These are phyloP conservation scores for Clausena lansium DNA, from an alignment of 345 rosid species.

Conservation along the genomic window DNA sequence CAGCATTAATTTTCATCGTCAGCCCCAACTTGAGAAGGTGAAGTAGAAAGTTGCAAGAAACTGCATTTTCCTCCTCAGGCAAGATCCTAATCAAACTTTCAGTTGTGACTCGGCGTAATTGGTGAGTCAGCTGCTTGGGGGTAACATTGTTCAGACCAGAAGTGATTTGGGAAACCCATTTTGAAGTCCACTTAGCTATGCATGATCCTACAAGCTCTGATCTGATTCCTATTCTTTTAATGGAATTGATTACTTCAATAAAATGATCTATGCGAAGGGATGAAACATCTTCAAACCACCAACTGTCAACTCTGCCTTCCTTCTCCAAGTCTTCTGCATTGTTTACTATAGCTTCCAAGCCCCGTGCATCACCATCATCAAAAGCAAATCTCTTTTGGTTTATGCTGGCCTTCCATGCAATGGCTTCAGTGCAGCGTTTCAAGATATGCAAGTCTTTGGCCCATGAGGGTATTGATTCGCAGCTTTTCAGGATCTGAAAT, in stretches of 20 bases:
- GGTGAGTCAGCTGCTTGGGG: constrained; percentile 26
- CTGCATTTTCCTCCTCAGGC: constrained; percentile 42
- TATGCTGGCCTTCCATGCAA: constrained; percentile 45
- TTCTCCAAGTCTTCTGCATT: constrained; percentile 4
- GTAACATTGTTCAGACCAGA: constrained; percentile 24
- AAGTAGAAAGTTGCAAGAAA: constrained; percentile 56
- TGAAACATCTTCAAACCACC: constrained; percentile 63
- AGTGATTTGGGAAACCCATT: constrained; percentile 43
- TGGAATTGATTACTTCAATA: constrained; percentile 41
- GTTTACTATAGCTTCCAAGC: constrained; percentile 7
- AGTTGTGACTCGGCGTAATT: constrained; percentile 28
- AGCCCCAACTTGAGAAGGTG: constrained; percentile 45
- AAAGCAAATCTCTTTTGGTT: constrained; percentile 20
- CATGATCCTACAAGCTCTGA: constrained; percentile 45
- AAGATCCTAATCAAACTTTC: constrained; percentile 47
- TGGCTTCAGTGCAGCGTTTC: constrained; percentile 50
- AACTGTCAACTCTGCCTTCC: constrained; percentile 22
- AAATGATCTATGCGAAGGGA: constrained; percentile 59
- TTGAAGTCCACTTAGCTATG: constrained; percentile 45
- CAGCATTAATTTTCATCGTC: constrained; percentile 25
- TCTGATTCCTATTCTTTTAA: constrained; percentile 36
- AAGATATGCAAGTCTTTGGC: constrained; percentile 36
- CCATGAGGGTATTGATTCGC: constrained; percentile 43
- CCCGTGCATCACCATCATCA: not conserved
- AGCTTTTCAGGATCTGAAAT: constrained; percentile 42